A percentile compares a stretch with the other conserved stretches of the same genome.
Evolutionary conservation across 441 rosid genomes (phyloP).

Genomic region (Pelargonium exstipulatum): DNA sequence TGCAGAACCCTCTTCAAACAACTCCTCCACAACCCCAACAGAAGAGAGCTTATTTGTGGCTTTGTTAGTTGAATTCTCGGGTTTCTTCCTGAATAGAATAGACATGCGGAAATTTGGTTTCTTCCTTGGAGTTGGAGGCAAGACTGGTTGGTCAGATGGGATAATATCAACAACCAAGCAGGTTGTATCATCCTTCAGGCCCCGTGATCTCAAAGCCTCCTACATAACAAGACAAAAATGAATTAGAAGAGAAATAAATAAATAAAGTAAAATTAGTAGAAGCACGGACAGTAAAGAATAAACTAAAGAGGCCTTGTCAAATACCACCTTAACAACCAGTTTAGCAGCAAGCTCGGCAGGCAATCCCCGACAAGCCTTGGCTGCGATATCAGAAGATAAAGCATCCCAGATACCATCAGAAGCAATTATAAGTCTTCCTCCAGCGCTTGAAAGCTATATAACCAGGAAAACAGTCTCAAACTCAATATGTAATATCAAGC

Average conservation of each 20-base stretch:
- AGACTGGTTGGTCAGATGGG: slow-evolving; percentile 69
- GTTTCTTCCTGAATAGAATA: slow-evolving; percentile 60
- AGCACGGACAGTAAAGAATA: no score
- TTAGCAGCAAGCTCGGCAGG: slow-evolving; percentile 82
- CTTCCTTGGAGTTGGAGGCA: slow-evolving; percentile 59
- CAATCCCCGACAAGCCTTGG: slow-evolving; percentile 66
- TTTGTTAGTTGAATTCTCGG: slow-evolving; percentile 39
- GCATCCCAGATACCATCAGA: slow-evolving; percentile 95
- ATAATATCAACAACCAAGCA: slow-evolving; percentile 96
- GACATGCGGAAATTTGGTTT: slow-evolving; percentile 58
- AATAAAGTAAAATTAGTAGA: background rate
- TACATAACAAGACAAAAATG: slow-evolving; percentile 25
- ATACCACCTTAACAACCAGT: slow-evolving; percentile 76
- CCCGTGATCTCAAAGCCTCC: slow-evolving; percentile 97
- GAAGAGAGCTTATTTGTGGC: slow-evolving; percentile 76
- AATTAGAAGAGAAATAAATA: no score
- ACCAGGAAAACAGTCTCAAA: background rate
- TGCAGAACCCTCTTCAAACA: slow-evolving; percentile 99
- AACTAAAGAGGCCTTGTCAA: background rate
- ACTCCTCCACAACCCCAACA: slow-evolving; percentile 91
- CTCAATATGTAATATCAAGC: background rate
- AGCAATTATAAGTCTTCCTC: slow-evolving; percentile 85
- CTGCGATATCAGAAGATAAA: slow-evolving; percentile 64
- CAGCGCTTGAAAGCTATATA: slow-evolving; percentile 59
- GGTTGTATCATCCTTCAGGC: slow-evolving; percentile 97